Conservation (phyloP, 225 moss, liverwort and hornwort genomes). For the Climacium dendroides region DNA sequence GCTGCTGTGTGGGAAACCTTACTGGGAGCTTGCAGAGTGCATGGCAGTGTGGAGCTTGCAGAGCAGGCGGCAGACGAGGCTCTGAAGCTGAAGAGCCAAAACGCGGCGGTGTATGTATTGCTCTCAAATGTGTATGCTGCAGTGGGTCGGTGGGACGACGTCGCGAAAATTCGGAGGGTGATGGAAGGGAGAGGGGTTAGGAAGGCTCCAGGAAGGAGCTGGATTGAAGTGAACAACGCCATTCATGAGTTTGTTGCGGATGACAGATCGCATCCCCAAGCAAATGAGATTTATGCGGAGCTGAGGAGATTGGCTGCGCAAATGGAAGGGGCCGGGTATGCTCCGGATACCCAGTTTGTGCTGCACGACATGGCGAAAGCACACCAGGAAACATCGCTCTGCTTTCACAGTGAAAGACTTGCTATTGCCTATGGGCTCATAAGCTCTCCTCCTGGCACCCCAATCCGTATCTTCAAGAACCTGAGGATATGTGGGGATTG, state of each 20-base stretch:
- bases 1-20: constrained; percentile 33
- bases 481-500: constrained; percentile 46
- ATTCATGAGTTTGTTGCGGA: constrained; percentile 41
- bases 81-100: constrained; percentile 15
- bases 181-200: constrained; percentile 29
- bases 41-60: constrained; percentile 30
- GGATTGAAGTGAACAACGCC: constrained; percentile 35
- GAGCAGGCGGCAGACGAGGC: constrained; percentile 18
- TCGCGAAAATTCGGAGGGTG: constrained; percentile 23
- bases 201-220: constrained; percentile 33
- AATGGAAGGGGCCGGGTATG: constrained; percentile 27
- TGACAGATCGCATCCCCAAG: constrained; percentile 31
- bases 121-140: constrained; percentile 47
- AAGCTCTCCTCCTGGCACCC: constrained; percentile 26
- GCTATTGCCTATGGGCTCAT: constrained; percentile 48
- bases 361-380: constrained; percentile 19
- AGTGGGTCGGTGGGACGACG: constrained; percentile 34
- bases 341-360: constrained; percentile 23
- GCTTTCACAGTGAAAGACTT: constrained; percentile 38
- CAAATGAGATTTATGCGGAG: constrained; percentile 16
- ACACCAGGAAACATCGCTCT: constrained; percentile 22
- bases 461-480: constrained; percentile 53
- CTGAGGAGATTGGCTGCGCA: constrained; percentile 3
- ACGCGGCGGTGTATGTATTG: constrained; percentile 28
- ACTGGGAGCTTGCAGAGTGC: constrained; percentile 39